Percentiles rank a stretch among this genome's conserved stretches.
Evolutionary conservation across 768 basidiomycete species (phyloP).

Genomic region (Royoungia palumana): DNA sequence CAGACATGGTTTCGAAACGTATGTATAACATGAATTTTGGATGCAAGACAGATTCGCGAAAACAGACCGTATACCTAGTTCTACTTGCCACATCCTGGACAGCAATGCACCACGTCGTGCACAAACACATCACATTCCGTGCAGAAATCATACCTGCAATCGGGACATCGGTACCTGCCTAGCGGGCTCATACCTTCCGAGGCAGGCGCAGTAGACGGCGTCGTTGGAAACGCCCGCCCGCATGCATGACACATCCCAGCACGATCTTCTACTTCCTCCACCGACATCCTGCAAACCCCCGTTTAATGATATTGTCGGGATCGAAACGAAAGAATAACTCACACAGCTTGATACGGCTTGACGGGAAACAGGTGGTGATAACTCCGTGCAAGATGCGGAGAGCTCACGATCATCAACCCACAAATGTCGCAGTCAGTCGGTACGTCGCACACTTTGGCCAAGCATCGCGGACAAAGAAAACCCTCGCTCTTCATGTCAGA

Average conservation of each 20-base stretch:
- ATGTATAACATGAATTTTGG: too few species aligned
- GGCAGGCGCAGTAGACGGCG: slow-evolving; percentile 34
- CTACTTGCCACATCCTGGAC: slow-evolving; percentile 78
- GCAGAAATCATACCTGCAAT: slow-evolving; percentile 86
- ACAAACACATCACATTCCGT: slow-evolving; percentile 95
- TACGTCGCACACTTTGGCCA: slow-evolving; percentile 92
- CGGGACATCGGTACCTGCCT: slow-evolving; percentile 86
- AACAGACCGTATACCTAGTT: not conserved
- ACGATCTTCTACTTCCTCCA: slow-evolving; percentile 37
- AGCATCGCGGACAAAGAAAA: slow-evolving; percentile 92
- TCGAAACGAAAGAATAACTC: slow-evolving; percentile 34
- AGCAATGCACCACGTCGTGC: slow-evolving; percentile 93
- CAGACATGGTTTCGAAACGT: too few species aligned
- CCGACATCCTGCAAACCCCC: slow-evolving; percentile 32
- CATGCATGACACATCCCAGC: slow-evolving; percentile 71
- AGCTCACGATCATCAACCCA: slow-evolving; percentile 95
- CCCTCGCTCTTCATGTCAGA: slow-evolving; percentile 89
- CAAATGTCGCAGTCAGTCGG: slow-evolving; percentile 98
- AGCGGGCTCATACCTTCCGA: slow-evolving; percentile 75
- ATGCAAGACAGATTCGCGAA: too few species aligned
- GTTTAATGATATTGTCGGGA: slow-evolving; percentile 2
- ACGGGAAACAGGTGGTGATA: slow-evolving; percentile 97
- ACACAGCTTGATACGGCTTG: slow-evolving; percentile 80
- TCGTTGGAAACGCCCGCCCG: slow-evolving; percentile 60
- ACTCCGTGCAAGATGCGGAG: slow-evolving; percentile 94